These are phyloP conservation scores for Spergularia marina DNA, from an alignment of 148 eudicot species.

Conservation along the genomic window DNA sequence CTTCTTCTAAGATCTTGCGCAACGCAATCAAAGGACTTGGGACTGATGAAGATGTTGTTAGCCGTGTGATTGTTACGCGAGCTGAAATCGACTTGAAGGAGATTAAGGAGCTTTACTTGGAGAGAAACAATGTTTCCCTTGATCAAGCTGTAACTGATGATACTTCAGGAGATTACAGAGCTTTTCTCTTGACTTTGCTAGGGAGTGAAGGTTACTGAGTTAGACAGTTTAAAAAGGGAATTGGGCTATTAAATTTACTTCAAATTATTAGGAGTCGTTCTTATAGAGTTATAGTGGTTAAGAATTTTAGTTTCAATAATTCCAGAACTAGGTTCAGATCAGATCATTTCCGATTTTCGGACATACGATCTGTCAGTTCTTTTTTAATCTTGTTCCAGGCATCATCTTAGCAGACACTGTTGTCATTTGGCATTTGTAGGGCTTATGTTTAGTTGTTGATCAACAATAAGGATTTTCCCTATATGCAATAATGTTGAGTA, in stretches of 20 bases:
- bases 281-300: background rate
- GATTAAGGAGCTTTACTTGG: conserved; percentile 34
- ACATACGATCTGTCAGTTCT: background rate
- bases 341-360: background rate
- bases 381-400: background rate
- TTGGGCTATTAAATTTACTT: background rate
- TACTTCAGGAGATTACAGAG: conserved; percentile 41
- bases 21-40: conserved; percentile 38
- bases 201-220: conserved; percentile 35
- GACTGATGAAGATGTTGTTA: conserved; percentile 50
- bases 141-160: conserved; percentile 43
- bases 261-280: background rate
- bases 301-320: conserved; percentile 16
- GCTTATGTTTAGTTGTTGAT: conserved; percentile 1
- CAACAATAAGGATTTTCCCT: background rate
- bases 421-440: background rate
- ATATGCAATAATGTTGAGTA: too few species aligned
- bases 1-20: conserved; percentile 28
- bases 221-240: background rate
- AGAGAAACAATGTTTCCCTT: conserved; percentile 31
- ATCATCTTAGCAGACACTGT: background rate
- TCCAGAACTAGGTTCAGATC: background rate
- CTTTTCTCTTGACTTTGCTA: conserved; percentile 35
- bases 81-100: conserved; percentile 57
- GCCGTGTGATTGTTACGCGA: conserved; percentile 43